Evolutionary conservation across 1,139 yeast species (phyloP).

Genomic region (Entelexis sorbosivorans): DNA sequence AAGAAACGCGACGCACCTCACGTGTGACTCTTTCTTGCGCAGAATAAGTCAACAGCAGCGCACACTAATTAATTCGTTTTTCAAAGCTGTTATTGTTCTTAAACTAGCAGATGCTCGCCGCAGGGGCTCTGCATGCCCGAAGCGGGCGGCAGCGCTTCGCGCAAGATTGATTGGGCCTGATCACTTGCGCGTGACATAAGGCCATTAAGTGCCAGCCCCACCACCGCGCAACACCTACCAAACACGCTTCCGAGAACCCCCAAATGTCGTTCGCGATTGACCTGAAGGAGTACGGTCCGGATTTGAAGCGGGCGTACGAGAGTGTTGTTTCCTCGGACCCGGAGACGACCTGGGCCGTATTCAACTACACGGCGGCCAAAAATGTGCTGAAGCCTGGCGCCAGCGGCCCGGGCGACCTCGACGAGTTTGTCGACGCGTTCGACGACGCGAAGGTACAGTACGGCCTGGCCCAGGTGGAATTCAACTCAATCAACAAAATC

Average conservation of each 20-base stretch:
- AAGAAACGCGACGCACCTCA: no score
- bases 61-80: no score
- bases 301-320: slow-evolving; percentile 34
- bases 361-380: slow-evolving; percentile 33
- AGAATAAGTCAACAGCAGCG: no score
- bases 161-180: neutral
- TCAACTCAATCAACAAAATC: slow-evolving; percentile 78
- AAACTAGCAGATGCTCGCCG: no score
- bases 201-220: neutral
- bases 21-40: no score
- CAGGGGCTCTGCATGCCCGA: neutral
- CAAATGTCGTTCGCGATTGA: slow-evolving; percentile 31
- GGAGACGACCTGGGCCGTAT: slow-evolving; percentile 35
- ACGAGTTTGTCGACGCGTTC: slow-evolving; percentile 70
- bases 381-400: slow-evolving; percentile 30
- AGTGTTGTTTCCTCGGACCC: slow-evolving; percentile 36
- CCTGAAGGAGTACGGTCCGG: slow-evolving; percentile 32
- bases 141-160: neutral
- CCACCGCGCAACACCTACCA: slow-evolving; percentile 1
- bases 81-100: no score
- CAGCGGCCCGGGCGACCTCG: slow-evolving; percentile 43
- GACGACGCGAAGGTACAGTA: slow-evolving; percentile 84
- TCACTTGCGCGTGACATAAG: slow-evolving; percentile 4
- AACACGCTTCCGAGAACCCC: neutral
- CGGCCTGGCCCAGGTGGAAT: slow-evolving; percentile 78